A percentile compares a stretch with the other conserved stretches of the same genome.
These are phyloP conservation scores for Alternaria ventricosa DNA, from an alignment of 2,329 filamentous ascomycete genomes.

Conservation along the genomic window DNA sequence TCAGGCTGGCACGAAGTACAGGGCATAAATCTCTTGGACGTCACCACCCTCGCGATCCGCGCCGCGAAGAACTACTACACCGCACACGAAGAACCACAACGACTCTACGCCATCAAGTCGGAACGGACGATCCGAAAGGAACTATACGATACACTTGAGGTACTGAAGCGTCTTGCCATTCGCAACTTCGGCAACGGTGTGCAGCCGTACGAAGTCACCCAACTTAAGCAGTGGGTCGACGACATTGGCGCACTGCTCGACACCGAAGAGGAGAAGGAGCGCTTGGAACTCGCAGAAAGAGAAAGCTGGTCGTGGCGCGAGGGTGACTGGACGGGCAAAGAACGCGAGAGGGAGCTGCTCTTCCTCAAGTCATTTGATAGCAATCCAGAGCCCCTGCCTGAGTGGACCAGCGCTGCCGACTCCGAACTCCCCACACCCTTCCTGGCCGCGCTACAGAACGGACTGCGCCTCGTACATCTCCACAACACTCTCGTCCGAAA, in stretches of 20 bases:
- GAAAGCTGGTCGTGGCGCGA: slow-evolving; percentile 81
- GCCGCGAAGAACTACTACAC: slow-evolving; percentile 98
- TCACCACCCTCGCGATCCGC: slow-evolving; percentile 92
- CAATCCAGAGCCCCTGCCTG: slow-evolving; percentile 65
- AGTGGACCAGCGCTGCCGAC: slow-evolving; percentile 67
- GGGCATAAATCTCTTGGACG: slow-evolving; percentile 89
- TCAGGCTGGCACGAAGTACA: slow-evolving; percentile 85
- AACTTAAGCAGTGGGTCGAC: slow-evolving; percentile 79
- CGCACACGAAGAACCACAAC: slow-evolving; percentile 83
- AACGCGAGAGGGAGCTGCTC: slow-evolving; percentile 78
- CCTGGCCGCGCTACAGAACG: slow-evolving; percentile 75
- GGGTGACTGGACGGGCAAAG: slow-evolving; percentile 74
- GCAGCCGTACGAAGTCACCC: slow-evolving; percentile 75
- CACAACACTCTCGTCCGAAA: slow-evolving; percentile 89
- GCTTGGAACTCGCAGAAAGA: slow-evolving; percentile 73
- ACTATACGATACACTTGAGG: slow-evolving; percentile 84
- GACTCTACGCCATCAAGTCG: slow-evolving; percentile 83
- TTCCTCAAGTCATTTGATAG: slow-evolving; percentile 80
- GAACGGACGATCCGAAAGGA: slow-evolving; percentile 87
- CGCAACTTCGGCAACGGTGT: slow-evolving; percentile 86
- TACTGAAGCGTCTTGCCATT: slow-evolving; percentile 88
- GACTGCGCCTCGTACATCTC: slow-evolving; percentile 79
- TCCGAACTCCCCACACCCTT: slow-evolving; percentile 72
- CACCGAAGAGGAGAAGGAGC: slow-evolving; percentile 78
- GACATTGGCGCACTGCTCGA: slow-evolving; percentile 78